phyloP scores from a whole-genome alignment of 2,329 filamentous ascomycete genomes.

The Xylaria sp. region DNA sequence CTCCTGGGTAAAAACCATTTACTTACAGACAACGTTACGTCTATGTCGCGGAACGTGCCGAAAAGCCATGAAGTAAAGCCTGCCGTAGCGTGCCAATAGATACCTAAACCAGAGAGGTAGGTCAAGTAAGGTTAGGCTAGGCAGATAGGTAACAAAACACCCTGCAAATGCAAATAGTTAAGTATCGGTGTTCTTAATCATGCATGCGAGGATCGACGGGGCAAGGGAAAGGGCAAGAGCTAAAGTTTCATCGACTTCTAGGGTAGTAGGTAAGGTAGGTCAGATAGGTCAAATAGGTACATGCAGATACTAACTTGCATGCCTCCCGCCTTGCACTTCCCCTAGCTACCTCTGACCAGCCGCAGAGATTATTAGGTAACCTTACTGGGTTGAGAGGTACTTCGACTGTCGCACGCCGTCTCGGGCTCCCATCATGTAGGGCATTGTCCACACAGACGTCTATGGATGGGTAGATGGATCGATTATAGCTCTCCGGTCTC shows the following conservation, averaged over 20 bases:
- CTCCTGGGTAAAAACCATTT: background rate
- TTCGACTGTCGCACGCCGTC: slow-evolving; percentile 3
- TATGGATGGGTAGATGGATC: background rate
- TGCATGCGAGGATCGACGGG: slow-evolving; percentile 29
- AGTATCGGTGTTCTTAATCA: background rate
- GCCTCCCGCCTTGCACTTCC: background rate
- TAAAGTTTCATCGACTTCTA: slow-evolving; percentile 28
- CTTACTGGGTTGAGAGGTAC: background rate
- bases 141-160: background rate
- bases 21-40: slow-evolving; percentile 6
- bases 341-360: background rate
- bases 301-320: slow-evolving; percentile 4
- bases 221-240: slow-evolving; percentile 17
- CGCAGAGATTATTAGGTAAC: background rate
- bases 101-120: background rate
- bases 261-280: background rate
- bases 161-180: background rate
- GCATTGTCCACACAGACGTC: slow-evolving; percentile 4
- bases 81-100: background rate
- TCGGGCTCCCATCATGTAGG: background rate
- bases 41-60: slow-evolving; percentile 17
- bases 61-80: background rate
- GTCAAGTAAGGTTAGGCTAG: background rate
- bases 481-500: background rate
- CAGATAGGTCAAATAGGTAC: background rate